These are phyloP conservation scores for Geranium incanum DNA, from an alignment of 441 rosid species.

Conservation along the genomic window DNA sequence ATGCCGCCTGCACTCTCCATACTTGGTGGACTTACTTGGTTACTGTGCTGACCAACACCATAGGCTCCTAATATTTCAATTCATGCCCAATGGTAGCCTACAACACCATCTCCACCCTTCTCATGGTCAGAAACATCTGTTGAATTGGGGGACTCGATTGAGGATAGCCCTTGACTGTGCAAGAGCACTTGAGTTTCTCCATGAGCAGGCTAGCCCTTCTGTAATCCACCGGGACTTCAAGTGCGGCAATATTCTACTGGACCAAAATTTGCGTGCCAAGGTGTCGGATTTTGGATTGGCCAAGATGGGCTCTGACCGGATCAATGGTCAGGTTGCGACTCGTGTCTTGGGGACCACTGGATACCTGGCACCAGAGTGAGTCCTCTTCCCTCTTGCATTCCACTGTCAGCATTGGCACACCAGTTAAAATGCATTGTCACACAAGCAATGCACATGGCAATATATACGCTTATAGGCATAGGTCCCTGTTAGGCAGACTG, in stretches of 20 bases:
- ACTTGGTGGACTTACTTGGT: conserved; percentile 73
- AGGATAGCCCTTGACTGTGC: conserved; percentile 83
- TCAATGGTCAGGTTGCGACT: conserved; percentile 63
- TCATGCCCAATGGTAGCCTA: conserved; percentile 68
- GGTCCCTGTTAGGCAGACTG: not conserved
- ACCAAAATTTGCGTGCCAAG: conserved; percentile 51
- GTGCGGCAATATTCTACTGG: conserved; percentile 62
- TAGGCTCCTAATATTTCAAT: conserved; percentile 60
- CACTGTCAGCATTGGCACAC: conserved; percentile 14
- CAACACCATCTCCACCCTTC: conserved; percentile 57
- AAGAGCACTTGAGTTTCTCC: conserved; percentile 73
- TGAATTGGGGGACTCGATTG: conserved; percentile 70
- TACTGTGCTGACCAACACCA: conserved; percentile 89
- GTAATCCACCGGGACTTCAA: conserved; percentile 83
- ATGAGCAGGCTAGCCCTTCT: conserved; percentile 51
- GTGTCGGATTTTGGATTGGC: conserved; percentile 78
- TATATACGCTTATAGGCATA: no score
- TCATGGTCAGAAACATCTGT: conserved; percentile 34
- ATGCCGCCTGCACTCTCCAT: conserved; percentile 72
- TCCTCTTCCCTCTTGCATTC: conserved; percentile 19
- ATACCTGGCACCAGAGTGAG: conserved; percentile 93
- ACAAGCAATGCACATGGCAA: no score
- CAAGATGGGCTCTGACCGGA: conserved; percentile 60
- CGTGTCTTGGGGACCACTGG: conserved; percentile 67
- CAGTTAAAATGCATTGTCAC: not conserved